A percentile compares a stretch with the other conserved stretches of the same genome.
phyloP scores from a whole-genome alignment of 2,329 filamentous ascomycete genomes.

The Neofusicoccum sp. region DNA sequence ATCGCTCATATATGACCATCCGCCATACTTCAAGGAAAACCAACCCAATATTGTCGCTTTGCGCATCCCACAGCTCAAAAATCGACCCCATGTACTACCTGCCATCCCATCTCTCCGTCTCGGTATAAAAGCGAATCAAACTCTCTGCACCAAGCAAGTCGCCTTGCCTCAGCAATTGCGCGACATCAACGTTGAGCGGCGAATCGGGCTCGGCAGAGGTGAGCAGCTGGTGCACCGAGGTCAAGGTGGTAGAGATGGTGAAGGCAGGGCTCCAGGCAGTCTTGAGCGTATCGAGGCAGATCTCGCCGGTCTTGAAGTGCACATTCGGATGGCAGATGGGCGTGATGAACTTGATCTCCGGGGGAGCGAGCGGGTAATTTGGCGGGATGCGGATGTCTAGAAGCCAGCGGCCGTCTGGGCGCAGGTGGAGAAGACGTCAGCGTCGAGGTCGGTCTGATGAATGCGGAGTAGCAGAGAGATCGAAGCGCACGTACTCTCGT shows the following conservation, averaged over 20 bases:
- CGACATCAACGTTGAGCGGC: constrained; percentile 77
- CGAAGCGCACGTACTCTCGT: constrained; percentile 58
- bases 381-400: constrained; percentile 73
- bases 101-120: constrained; percentile 47
- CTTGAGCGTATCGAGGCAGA: constrained; percentile 85
- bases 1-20: background rate
- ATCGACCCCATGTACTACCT: background rate
- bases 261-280: constrained; percentile 81
- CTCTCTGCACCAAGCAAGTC: constrained; percentile 67
- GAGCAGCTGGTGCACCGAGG: constrained; percentile 69
- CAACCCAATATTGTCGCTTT: background rate
- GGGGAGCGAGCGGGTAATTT: constrained; percentile 76
- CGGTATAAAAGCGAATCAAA: constrained; percentile 70
- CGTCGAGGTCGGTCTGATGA: background rate
- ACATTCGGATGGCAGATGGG: constrained; percentile 84
- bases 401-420: constrained; percentile 72
- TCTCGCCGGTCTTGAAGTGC: constrained; percentile 72
- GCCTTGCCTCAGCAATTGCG: constrained; percentile 65
- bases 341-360: constrained; percentile 77
- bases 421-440: background rate
- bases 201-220: constrained; percentile 68
- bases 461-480: background rate
- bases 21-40: background rate
- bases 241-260: constrained; percentile 71
- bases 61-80: background rate